Percentiles rank a stretch among this genome's conserved stretches.
phyloP scores from a whole-genome alignment of 192 early-diverging fungal species.

The Phycomyces nitens region DNA sequence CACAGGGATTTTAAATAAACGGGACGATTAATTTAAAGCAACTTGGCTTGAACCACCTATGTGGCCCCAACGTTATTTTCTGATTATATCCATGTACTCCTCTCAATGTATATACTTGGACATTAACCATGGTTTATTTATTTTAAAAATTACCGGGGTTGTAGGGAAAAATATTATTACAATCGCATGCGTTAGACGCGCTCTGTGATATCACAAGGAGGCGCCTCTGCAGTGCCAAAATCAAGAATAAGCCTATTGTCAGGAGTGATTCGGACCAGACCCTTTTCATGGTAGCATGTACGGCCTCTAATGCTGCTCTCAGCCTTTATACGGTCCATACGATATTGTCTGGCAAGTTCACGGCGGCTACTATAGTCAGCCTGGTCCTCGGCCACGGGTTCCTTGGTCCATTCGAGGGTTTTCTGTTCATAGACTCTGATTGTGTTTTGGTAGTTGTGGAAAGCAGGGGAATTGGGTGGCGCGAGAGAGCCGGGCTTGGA shows the following conservation, averaged over 20 bases:
- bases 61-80: too few species aligned
- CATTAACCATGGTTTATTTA: too few species aligned
- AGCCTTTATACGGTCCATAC: conserved; percentile 17
- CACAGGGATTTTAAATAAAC: too few species aligned
- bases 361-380: conserved; percentile 4
- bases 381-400: background rate
- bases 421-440: conserved; percentile 2
- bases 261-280: background rate
- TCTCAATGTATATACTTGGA: too few species aligned
- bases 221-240: conserved; percentile 6
- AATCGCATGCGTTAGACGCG: background rate
- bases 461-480: conserved; percentile 3
- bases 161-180: too few species aligned
- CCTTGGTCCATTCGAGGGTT: conserved; percentile 13
- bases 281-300: conserved; percentile 19
- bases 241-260: conserved; percentile 12
- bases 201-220: conserved; percentile 18
- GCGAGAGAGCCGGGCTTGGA: background rate
- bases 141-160: too few species aligned
- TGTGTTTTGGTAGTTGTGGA: conserved; percentile 10
- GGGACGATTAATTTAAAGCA: too few species aligned
- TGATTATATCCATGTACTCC: too few species aligned
- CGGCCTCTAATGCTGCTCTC: conserved; percentile 15
- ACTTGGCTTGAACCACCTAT: too few species aligned
- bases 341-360: conserved; percentile 17